A percentile compares a stretch with the other conserved stretches of the same genome.
phyloP scores from a whole-genome alignment of 208 protist species.

The Leishmania martiniquensis region DNA sequence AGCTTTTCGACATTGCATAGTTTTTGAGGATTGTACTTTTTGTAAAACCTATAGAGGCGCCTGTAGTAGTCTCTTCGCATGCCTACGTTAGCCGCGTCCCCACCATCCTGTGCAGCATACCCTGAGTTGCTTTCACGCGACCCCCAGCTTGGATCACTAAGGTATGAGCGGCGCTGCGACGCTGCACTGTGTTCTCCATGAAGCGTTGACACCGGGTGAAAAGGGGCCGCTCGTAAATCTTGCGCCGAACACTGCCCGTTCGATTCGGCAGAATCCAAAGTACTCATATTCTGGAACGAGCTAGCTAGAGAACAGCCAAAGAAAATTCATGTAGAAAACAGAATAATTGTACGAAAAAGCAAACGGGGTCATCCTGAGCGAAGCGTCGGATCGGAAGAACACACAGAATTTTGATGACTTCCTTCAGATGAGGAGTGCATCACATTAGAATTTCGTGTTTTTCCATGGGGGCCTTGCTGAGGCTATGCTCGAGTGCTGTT shows the following conservation, averaged over 20 bases:
- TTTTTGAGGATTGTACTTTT: constrained; percentile 78
- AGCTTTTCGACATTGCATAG: constrained; percentile 56
- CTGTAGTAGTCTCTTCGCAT: constrained; percentile 41
- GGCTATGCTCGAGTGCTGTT: no score
- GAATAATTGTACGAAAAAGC: no score
- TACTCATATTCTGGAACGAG: constrained; percentile 2
- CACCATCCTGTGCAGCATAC: constrained; percentile 38
- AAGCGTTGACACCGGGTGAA: constrained; percentile 22
- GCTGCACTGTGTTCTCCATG: constrained; percentile 13
- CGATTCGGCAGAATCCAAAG: background rate
- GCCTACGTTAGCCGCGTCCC: constrained; percentile 25
- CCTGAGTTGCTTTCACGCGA: constrained; percentile 61
- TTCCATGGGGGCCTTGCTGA: no score
- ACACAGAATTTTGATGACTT: no score
- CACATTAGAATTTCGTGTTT: no score
- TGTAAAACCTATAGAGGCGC: constrained; percentile 71
- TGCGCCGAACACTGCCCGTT: background rate
- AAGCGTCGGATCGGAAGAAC: no score
- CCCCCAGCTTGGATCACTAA: constrained; percentile 46
- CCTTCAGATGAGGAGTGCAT: no score
- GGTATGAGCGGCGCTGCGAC: constrained; percentile 12
- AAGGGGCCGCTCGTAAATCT: constrained; percentile 4
- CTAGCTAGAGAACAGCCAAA: background rate
- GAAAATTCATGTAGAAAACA: background rate
- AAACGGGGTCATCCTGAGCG: no score